Evolutionary conservation across 805 yeast species (phyloP).

Genomic region (Ogataea methanolica): DNA sequence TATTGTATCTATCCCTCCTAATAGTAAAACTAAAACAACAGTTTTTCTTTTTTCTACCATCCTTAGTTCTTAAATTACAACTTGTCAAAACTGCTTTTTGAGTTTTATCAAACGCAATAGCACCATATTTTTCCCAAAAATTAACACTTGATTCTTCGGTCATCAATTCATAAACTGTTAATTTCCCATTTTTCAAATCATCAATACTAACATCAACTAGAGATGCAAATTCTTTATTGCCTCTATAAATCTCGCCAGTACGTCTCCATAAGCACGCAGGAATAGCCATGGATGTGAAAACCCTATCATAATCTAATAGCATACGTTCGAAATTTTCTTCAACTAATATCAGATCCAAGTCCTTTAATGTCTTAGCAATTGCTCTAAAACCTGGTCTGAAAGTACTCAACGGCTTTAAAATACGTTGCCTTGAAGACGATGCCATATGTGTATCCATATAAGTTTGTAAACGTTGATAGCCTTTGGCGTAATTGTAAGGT

Average conservation of each 20-base stretch:
- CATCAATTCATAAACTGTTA: constrained; percentile 91
- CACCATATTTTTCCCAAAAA: constrained; percentile 96
- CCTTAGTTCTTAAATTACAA: constrained; percentile 79
- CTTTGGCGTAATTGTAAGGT: constrained; percentile 92
- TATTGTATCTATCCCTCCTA: constrained; percentile 86
- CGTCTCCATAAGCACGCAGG: constrained; percentile 98
- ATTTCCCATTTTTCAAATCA: constrained; percentile 84
- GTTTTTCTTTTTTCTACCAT: constrained; percentile 71
- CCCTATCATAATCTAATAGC: constrained; percentile 89
- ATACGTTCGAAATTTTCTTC: constrained; percentile 93
- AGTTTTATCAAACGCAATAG: constrained; percentile 92
- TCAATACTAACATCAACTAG: constrained; percentile 86
- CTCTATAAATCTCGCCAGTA: constrained; percentile 93
- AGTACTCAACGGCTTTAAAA: constrained; percentile 76
- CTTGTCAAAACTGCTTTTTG: constrained; percentile 93
- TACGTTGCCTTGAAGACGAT: constrained; percentile 73
- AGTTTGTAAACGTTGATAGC: constrained; percentile 82
- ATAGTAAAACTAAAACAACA: constrained; percentile 95
- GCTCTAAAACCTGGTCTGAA: constrained; percentile 93
- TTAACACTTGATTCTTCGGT: constrained; percentile 94
- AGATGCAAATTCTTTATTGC: constrained; percentile 93
- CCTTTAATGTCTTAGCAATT: constrained; percentile 83
- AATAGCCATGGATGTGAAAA: constrained; percentile 94
- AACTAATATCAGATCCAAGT: constrained; percentile 84
- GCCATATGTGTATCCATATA: constrained; percentile 95